Conservation (phyloP, 2,329 filamentous ascomycete species). For the Ploettnerulaceae sp. region DNA sequence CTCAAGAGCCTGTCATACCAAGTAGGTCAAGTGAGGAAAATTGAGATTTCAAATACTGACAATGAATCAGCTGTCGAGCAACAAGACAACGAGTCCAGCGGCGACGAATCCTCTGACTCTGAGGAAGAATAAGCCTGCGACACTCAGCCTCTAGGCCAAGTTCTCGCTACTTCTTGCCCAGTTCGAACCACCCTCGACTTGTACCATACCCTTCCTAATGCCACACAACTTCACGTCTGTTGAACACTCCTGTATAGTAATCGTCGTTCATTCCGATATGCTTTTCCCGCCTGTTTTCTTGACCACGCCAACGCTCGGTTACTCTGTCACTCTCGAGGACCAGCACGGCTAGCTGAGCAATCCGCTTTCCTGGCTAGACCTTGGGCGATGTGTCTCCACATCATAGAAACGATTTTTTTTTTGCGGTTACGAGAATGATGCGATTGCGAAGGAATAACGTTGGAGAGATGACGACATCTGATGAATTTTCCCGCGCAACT, state of each 20-base stretch:
- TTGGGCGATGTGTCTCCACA: conserved; percentile 11
- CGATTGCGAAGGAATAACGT: no score
- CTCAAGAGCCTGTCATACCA: conserved; percentile 39
- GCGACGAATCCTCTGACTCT: conserved; percentile 50
- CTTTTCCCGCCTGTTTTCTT: conserved; percentile 1
- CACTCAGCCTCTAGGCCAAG: neutral
- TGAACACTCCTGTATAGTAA: conserved; percentile 24
- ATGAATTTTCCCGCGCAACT: no score
- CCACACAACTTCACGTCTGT: conserved; percentile 4
- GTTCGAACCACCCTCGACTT: conserved; percentile 9
- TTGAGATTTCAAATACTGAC: conserved; percentile 13
- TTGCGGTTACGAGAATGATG: conserved; percentile 6
- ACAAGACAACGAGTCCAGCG: conserved; percentile 43
- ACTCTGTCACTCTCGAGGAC: neutral
- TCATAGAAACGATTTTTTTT: conserved; percentile 9
- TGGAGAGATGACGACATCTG: no score
- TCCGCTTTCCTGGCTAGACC: conserved; percentile 9
- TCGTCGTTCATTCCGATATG: conserved; percentile 12
- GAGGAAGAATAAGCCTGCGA: conserved; percentile 38
- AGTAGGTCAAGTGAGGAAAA: conserved; percentile 22
- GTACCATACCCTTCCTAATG: conserved; percentile 22
- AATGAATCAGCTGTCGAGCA: conserved; percentile 29
- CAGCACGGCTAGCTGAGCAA: conserved; percentile 4
- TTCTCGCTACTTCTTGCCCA: neutral
- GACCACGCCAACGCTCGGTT: neutral